phyloP scores from a whole-genome alignment of 148 eudicot species.

The Chenopodium formosanum region DNA sequence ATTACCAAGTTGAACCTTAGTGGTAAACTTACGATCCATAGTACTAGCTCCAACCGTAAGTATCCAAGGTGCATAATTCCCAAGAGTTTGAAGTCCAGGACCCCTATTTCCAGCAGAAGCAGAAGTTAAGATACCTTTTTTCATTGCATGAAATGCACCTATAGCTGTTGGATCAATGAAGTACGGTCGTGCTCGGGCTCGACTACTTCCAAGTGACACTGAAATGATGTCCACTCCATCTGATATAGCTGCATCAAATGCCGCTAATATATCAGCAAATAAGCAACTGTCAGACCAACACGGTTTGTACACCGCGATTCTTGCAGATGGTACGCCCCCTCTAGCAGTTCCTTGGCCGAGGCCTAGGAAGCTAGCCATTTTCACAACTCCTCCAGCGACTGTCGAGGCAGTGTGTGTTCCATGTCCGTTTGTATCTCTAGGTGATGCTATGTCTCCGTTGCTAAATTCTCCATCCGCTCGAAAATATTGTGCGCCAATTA shows the following conservation, averaged over 20 bases:
- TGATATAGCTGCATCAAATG: constrained; percentile 54
- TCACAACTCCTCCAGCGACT: constrained; percentile 41
- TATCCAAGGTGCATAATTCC: constrained; percentile 47
- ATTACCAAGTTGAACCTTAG: constrained; percentile 39
- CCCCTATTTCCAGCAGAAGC: constrained; percentile 56
- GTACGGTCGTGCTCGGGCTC: constrained; percentile 21
- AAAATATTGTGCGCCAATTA: constrained; percentile 48
- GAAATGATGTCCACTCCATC: constrained; percentile 64
- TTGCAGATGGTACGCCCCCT: constrained; percentile 46
- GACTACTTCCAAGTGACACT: constrained; percentile 29
- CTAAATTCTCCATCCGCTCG: constrained; percentile 16
- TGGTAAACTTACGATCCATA: constrained; percentile 42
- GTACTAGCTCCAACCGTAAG: constrained; percentile 49
- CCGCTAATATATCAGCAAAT: constrained; percentile 42
- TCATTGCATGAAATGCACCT: constrained; percentile 53
- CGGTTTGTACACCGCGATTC: constrained; percentile 51
- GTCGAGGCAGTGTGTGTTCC: constrained; percentile 57
- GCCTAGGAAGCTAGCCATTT: constrained; percentile 32
- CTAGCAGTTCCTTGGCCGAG: constrained; percentile 42
- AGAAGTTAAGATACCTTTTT: constrained; percentile 47
- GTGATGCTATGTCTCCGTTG: constrained; percentile 24
- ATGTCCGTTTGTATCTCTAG: constrained; percentile 50
- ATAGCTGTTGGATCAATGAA: constrained; percentile 45
- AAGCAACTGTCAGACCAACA: constrained; percentile 43
- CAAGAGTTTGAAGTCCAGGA: constrained; percentile 19